Evolutionary conservation across 208 protist species (phyloP).

Genomic region (Angomonas desouzai): DNA sequence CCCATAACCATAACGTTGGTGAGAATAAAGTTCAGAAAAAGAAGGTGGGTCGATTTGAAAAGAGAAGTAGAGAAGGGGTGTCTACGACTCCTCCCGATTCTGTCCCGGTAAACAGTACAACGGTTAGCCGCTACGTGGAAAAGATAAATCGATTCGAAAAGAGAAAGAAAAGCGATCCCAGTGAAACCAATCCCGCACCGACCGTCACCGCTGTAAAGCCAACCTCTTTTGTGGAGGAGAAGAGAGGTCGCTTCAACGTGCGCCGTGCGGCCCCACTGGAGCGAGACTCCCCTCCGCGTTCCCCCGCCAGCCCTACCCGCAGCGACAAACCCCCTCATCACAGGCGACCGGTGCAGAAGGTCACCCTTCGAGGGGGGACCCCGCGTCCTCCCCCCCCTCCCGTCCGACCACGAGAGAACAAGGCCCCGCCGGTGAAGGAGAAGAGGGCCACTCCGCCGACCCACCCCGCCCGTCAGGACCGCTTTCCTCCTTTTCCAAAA

Average conservation of each 20-base stretch:
- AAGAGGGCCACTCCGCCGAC: not conserved
- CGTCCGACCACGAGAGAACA: not conserved
- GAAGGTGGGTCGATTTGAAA: not conserved
- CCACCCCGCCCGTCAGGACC: not conserved
- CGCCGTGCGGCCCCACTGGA: not conserved
- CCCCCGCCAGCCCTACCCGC: no score
- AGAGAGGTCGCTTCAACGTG: not conserved
- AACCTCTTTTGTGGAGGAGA: no score
- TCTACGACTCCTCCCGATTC: not conserved
- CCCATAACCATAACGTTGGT: no score
- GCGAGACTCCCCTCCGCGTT: no score
- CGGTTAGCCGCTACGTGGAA: no score
- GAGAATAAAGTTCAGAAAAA: no score
- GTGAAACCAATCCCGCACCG: not conserved
- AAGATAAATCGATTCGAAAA: not conserved
- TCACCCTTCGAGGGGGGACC: no score
- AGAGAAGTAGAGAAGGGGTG: not conserved
- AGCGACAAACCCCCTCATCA: not conserved
- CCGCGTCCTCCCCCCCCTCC: no score
- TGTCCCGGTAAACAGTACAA: no score
- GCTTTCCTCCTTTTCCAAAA: not conserved
- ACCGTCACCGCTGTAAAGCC: no score
- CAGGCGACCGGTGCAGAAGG: no score
- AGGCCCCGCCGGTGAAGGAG: not conserved
- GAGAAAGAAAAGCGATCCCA: not conserved